A percentile compares a stretch with the other conserved stretches of the same genome.
Conservation (phyloP, 2,329 filamentous ascomycete genomes). For the Verticillium alfalfae region DNA sequence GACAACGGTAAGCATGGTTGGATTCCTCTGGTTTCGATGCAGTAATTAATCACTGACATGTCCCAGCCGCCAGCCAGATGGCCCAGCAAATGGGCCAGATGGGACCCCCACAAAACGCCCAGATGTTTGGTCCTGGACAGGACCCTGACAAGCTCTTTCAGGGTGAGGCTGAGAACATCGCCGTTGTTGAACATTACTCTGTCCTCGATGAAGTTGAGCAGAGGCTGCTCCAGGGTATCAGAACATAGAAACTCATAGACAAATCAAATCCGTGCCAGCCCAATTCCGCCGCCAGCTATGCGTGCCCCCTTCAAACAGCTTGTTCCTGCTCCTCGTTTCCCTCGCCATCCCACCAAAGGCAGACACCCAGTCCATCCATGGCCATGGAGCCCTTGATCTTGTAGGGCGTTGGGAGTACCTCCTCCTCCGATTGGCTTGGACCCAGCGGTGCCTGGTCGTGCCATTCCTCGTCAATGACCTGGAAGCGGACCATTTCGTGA, state of each 20-base stretch:
- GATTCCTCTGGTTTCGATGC: neutral
- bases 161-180: conserved; percentile 89
- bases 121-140: conserved; percentile 86
- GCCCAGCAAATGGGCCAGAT: conserved; percentile 83
- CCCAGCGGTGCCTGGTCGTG: conserved; percentile 76
- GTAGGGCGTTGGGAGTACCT: conserved; percentile 61
- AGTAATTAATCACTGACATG: conserved; percentile 18
- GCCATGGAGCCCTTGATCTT: conserved; percentile 62
- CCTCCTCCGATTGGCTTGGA: conserved; percentile 56
- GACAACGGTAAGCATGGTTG: conserved; percentile 66
- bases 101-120: conserved; percentile 54
- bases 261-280: neutral
- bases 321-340: conserved; percentile 1
- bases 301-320: neutral
- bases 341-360: conserved; percentile 55
- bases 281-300: neutral
- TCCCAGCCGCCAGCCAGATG: conserved; percentile 80
- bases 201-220: conserved; percentile 86
- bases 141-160: conserved; percentile 95
- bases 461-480: conserved; percentile 85
- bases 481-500: conserved; percentile 81
- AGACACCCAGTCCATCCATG: conserved; percentile 55
- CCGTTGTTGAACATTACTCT: conserved; percentile 90
- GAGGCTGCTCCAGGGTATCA: conserved; percentile 61
- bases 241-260: neutral